These are phyloP conservation scores for Heliosperma pusillum DNA, from an alignment of 148 eudicot species.

Conservation along the genomic window DNA sequence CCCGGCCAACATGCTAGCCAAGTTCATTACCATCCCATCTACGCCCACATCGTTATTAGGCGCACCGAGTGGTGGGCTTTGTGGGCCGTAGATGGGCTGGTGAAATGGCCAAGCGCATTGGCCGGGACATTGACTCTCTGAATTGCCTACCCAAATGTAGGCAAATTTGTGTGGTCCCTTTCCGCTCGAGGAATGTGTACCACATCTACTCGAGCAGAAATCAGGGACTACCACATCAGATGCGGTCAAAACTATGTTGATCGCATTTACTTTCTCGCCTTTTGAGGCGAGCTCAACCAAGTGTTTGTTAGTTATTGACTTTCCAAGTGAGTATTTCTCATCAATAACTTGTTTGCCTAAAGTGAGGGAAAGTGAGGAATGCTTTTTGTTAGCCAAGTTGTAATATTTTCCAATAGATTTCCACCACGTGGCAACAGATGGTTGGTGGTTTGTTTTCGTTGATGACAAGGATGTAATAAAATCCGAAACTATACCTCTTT, in stretches of 20 bases:
- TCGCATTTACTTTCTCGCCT: constrained; percentile 32
- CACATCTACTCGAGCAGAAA: constrained; percentile 43
- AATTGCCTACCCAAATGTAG: constrained; percentile 58
- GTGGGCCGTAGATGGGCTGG: constrained; percentile 68
- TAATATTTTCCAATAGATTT: constrained; percentile 43
- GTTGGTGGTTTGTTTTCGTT: not conserved
- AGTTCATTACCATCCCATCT: constrained; percentile 54
- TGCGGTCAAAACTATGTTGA: constrained; percentile 50
- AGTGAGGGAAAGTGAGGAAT: constrained; percentile 17
- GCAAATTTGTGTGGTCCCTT: constrained; percentile 19
- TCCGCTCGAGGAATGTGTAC: constrained; percentile 30
- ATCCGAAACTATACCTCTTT: constrained; percentile 37
- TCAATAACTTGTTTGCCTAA: constrained; percentile 36
- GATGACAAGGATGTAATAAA: constrained; percentile 36
- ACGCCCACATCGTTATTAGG: constrained; percentile 54
- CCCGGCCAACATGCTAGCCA: constrained; percentile 42
- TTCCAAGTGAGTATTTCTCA: constrained; percentile 37
- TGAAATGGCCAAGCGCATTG: constrained; percentile 58
- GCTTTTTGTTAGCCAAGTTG: constrained; percentile 28
- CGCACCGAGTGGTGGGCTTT: constrained; percentile 40
- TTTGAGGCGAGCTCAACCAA: constrained; percentile 37
- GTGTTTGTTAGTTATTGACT: constrained; percentile 40
- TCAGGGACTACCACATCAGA: constrained; percentile 48
- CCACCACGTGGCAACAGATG: constrained; percentile 50
- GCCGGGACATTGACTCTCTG: constrained; percentile 45